Base-by-base conservation (phyloP, 495 filamentous ascomycete species). In the Cryomyces antarcticus region DNA sequence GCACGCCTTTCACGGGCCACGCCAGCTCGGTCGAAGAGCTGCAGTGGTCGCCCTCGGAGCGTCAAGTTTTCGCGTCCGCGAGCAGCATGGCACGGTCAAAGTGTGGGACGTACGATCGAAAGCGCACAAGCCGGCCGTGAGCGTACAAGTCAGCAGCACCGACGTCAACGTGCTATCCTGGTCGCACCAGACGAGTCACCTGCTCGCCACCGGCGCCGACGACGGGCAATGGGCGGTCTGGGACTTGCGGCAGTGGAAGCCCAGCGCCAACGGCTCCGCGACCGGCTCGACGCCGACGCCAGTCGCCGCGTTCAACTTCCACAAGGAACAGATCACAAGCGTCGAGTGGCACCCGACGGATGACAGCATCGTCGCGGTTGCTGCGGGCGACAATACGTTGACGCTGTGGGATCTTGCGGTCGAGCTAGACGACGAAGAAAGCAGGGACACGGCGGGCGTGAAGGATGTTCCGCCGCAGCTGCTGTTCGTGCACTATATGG, bases 281-380 rank as follows among this genome's bases (percentile, higher is more conserved):
- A 56, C 60, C 12, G 52, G 64, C n/a, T 43, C 58, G 38, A 69
- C 66, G 46, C 72, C 81, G 1, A 73, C 70, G 9, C 80, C 86
- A 4, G 81, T 93, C 2, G 89, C 89, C 2, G 78, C 76, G 30
- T 97, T 95, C 61, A 71, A 75, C 50, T 95, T 92, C 68, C 89
- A 97, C 64, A 82, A 82, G 59, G 81, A 93, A 59, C 88, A 93
- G 46, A 82, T 97, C 53, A 96, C 89, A 11, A 84, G 80, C 55
- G 70, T 97, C 24, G 88, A 97, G 62, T 97, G 92, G 86, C 88
- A 97, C 61, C 89, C 89, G 11, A 81, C 80, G 3, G 89, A 97
- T 50, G 88, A 97, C 62, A 85, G 78, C 58, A 88, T 95, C 44
- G 76, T 97, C 11, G 81, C 82, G 5, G 85, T 95, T 13, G 87